Evolutionary conservation across 305 asterid species (phyloP), one percentile per base, ranked within the genome.

Genomic region (Ajuga reptans): DNA sequence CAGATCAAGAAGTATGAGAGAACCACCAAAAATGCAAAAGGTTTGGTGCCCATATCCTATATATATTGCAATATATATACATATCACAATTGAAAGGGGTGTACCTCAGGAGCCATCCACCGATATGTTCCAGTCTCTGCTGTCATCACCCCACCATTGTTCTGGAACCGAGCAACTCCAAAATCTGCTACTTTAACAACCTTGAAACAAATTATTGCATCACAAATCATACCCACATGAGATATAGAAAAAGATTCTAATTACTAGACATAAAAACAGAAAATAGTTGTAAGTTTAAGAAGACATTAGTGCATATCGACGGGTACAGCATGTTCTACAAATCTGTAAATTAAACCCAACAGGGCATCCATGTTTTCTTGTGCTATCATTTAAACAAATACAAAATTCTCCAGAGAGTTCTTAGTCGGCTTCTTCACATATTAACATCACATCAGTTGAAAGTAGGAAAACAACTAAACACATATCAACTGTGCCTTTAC

Each of bases 101-200:
- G 24, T 65, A 86, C 96, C 96, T 89, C 96, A 49, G 96, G 94
- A 67, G 96, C 93, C 96, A 89, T 88, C 96, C 96, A 88, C 52
- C 92, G 80, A 71, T 88, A 88, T n/a, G 96, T 88, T 73, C 96
- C 96, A 34, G 96, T 89, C 81, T 89, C 96, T 10, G 94, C 96
- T 64, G 96, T 89, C 96, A 89, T 89, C 64, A 87, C 88, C 42
- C 94, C 96, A 42, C 90, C 89, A 51, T 68, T 80, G 76, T 77
- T 82, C 84, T 89, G 94, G 77, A 89, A 89, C 66, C 91, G 84
- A 67, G 96, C 91, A 73, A 89, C 89, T 72, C 96, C 96, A 73
- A 89, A 86, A 80, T 89, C 96, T 58, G 91, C 96, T 79, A 89
- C 96, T 81, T 89, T 85, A 66, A 92, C 98, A 83, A 88, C 92